Conservation (phyloP, 1,284 basidiomycete species). For the Irpex sp. region DNA sequence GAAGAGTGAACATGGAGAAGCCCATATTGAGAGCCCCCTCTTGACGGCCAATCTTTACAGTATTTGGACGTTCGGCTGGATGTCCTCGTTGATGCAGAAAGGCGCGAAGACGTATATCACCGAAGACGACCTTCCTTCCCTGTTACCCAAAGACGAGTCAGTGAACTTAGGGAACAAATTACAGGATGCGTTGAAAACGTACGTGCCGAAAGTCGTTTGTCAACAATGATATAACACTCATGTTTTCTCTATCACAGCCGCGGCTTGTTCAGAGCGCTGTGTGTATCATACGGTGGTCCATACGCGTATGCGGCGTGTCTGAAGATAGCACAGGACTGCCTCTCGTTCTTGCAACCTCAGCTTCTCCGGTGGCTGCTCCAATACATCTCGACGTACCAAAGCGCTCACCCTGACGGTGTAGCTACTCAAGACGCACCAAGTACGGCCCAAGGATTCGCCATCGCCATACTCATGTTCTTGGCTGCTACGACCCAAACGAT, state of each 20-base stretch:
- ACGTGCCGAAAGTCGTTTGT: slow-evolving; percentile 35
- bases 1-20: slow-evolving; percentile 31
- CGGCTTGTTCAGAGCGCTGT: slow-evolving; percentile 71
- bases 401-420: slow-evolving; percentile 31
- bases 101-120: slow-evolving; percentile 62
- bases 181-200: slow-evolving; percentile 55
- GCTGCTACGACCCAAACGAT: slow-evolving; percentile 77
- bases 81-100: slow-evolving; percentile 75
- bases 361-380: slow-evolving; percentile 78
- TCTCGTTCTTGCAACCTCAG: slow-evolving; percentile 89
- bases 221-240: background rate
- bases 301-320: slow-evolving; percentile 67
- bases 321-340: slow-evolving; percentile 76
- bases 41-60: slow-evolving; percentile 84
- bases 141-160: slow-evolving; percentile 71
- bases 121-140: slow-evolving; percentile 72
- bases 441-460: slow-evolving; percentile 64
- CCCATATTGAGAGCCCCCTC: slow-evolving; percentile 66
- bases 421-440: slow-evolving; percentile 23
- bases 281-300: slow-evolving; percentile 75
- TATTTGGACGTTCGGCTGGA: slow-evolving; percentile 75
- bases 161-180: slow-evolving; percentile 67
- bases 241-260: slow-evolving; percentile 28
- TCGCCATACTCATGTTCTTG: slow-evolving; percentile 79
- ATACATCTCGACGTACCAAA: slow-evolving; percentile 80